Percentiles rank a stretch among this genome's conserved stretches.
These are phyloP conservation scores for Cenchrus americanus DNA, from an alignment of 176 grass and related monocot genomes.

Conservation along the genomic window DNA sequence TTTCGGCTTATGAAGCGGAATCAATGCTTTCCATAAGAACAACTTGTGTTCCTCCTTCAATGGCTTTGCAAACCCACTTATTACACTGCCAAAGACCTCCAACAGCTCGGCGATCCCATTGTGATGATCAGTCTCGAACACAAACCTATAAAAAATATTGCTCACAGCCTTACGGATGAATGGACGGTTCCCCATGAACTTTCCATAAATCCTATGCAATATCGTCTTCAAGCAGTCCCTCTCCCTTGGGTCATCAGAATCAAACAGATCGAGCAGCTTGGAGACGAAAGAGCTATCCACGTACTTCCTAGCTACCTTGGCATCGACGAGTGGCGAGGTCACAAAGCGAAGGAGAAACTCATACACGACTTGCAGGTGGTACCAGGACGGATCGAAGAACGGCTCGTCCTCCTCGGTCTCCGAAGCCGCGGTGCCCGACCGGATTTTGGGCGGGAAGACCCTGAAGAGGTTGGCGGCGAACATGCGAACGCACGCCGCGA, in stretches of 20 bases:
- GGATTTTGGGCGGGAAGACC: slow-evolving; percentile 83
- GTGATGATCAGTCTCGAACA: slow-evolving; percentile 77
- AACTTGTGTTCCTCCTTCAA: slow-evolving; percentile 94
- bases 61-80: slow-evolving; percentile 89
- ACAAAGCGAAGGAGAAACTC: slow-evolving; percentile 89
- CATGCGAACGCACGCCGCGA: slow-evolving; percentile 71
- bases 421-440: slow-evolving; percentile 36
- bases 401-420: slow-evolving; percentile 95
- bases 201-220: slow-evolving; percentile 80
- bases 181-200: slow-evolving; percentile 81
- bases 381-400: slow-evolving; percentile 91
- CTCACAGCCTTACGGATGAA: slow-evolving; percentile 93
- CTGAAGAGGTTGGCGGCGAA: slow-evolving; percentile 86
- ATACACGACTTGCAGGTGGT: slow-evolving; percentile 88
- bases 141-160: slow-evolving; percentile 82
- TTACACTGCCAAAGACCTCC: slow-evolving; percentile 88
- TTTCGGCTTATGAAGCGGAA: slow-evolving; percentile 87
- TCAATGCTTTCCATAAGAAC: slow-evolving; percentile 78
- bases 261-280: slow-evolving; percentile 85
- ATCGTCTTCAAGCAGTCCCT: slow-evolving; percentile 85
- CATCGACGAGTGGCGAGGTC: slow-evolving; percentile 77
- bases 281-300: slow-evolving; percentile 77
- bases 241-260: slow-evolving; percentile 95
- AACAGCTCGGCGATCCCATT: slow-evolving; percentile 87
- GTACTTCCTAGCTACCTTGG: slow-evolving; percentile 88